phyloP scores from a whole-genome alignment of 768 basidiomycete genomes.

The Boletus huronensis region DNA sequence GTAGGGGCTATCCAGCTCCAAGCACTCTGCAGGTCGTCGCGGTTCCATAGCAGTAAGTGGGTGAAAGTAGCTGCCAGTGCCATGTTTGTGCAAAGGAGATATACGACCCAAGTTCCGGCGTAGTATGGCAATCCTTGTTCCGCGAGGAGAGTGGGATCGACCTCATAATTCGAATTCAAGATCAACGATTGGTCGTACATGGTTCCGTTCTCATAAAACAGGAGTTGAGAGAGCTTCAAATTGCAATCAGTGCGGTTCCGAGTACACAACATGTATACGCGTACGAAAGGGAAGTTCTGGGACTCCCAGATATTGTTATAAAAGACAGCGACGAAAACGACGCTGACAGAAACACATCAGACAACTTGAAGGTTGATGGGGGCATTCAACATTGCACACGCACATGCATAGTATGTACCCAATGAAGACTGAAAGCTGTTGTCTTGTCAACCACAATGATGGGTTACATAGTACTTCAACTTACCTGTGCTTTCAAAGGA shows the following conservation, averaged over 20 bases:
- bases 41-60: slow-evolving; percentile 53
- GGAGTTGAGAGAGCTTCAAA: slow-evolving; percentile 41
- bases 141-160: slow-evolving; percentile 48
- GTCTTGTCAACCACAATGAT: not conserved
- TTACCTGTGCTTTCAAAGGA: slow-evolving; percentile 49
- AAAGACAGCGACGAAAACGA: slow-evolving; percentile 35
- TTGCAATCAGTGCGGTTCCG: not conserved
- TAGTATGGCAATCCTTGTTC: slow-evolving; percentile 37
- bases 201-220: slow-evolving; percentile 52
- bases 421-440: slow-evolving; percentile 41
- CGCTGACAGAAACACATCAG: slow-evolving; percentile 17
- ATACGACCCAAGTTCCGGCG: slow-evolving; percentile 24
- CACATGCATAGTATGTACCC: slow-evolving; percentile 53
- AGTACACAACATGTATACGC: slow-evolving; percentile 24
- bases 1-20: slow-evolving; percentile 46
- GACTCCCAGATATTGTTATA: slow-evolving; percentile 55
- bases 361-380: not conserved
- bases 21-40: slow-evolving; percentile 42
- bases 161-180: slow-evolving; percentile 47
- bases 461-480: not conserved
- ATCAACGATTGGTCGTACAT: slow-evolving; percentile 51
- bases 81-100: slow-evolving; percentile 16
- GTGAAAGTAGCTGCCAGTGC: slow-evolving; percentile 46
- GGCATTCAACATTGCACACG: slow-evolving; percentile 8
- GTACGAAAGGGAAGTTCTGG: slow-evolving; percentile 56